These are phyloP conservation scores for Dothistroma pini DNA, from an alignment of 2,329 filamentous ascomycete genomes.

Conservation along the genomic window DNA sequence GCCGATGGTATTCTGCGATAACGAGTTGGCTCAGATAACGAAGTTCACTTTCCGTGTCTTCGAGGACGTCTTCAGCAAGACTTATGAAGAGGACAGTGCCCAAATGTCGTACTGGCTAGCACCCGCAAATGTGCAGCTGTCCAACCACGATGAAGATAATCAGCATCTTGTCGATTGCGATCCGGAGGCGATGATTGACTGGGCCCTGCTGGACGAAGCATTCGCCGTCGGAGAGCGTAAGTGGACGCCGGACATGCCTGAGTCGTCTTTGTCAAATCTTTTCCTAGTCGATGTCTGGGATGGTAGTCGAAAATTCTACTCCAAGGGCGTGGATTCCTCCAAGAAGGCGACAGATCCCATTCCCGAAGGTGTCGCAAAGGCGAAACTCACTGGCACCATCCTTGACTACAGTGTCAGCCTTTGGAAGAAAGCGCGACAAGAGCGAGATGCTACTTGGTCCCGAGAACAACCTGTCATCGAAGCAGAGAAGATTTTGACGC, in stretches of 20 bases:
- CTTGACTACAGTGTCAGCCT: constrained; percentile 80
- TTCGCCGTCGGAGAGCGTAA: constrained; percentile 38
- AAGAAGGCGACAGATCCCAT: constrained; percentile 64
- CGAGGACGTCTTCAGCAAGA: constrained; percentile 83
- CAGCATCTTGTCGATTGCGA: not conserved
- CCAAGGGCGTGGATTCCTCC: constrained; percentile 43
- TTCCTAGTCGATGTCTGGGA: constrained; percentile 57
- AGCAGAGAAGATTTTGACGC: constrained; percentile 63
- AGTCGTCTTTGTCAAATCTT: constrained; percentile 43
- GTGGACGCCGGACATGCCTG: constrained; percentile 45
- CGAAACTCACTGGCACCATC: constrained; percentile 51
- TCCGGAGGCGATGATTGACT: constrained; percentile 52
- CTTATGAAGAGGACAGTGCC: constrained; percentile 60
- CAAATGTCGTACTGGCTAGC: constrained; percentile 82
- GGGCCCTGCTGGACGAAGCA: constrained; percentile 52
- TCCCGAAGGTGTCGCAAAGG: constrained; percentile 51
- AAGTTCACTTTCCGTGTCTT: constrained; percentile 74
- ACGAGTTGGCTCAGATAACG: constrained; percentile 56
- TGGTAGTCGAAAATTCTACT: constrained; percentile 58
- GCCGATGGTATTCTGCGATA: constrained; percentile 44
- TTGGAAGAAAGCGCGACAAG: constrained; percentile 57
- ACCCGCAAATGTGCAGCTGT: constrained; percentile 43
- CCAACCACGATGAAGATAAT: not conserved
- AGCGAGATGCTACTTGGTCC: constrained; percentile 50
- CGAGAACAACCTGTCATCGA: constrained; percentile 76